Evolutionary conservation across 2,329 filamentous ascomycete genomes (phyloP).

Genomic region (Tetracladium maxilliforme): DNA sequence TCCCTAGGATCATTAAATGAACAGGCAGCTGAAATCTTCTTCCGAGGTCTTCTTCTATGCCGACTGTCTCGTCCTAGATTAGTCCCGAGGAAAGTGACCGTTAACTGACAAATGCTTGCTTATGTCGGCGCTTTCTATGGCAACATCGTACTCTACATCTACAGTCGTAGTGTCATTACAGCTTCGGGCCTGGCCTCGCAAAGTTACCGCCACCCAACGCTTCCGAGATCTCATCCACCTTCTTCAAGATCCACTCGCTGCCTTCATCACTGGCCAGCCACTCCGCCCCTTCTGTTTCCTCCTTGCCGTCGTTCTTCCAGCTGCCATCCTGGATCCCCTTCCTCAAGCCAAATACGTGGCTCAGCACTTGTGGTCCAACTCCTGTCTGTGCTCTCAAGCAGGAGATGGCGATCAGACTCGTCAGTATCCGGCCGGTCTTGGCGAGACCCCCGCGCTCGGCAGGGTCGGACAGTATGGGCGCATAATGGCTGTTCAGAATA

Average conservation of each 20-base stretch:
- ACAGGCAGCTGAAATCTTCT: no score
- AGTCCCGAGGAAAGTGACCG: no score
- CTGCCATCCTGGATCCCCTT: constrained; percentile 61
- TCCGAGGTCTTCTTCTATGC: no score
- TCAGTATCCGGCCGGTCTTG: constrained; percentile 54
- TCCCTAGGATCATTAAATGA: no score
- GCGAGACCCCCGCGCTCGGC: constrained; percentile 26
- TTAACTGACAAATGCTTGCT: no score
- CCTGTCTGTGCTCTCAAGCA: constrained; percentile 68
- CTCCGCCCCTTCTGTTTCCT: constrained; percentile 30
- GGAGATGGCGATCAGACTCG: constrained; percentile 57
- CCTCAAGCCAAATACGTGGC: constrained; percentile 66
- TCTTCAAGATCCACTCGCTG: constrained; percentile 45
- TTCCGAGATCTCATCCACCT: constrained; percentile 44
- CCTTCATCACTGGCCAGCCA: constrained; percentile 55
- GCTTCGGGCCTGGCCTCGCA: constrained; percentile 13
- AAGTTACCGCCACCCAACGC: constrained; percentile 27
- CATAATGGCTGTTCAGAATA: constrained; percentile 64
- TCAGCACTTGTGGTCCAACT: constrained; percentile 68
- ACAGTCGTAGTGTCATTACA: constrained; percentile 24
- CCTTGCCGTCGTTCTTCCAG: constrained; percentile 28
- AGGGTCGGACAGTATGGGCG: constrained; percentile 58
- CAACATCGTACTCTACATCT: constrained; percentile 25
- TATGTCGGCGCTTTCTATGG: constrained; percentile 13
- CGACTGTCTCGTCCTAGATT: no score